Evolutionary conservation across 2,329 filamentous ascomycete genomes (phyloP), one percentile per base, ranked within the genome.

Genomic region (Aspergillus sp.): DNA sequence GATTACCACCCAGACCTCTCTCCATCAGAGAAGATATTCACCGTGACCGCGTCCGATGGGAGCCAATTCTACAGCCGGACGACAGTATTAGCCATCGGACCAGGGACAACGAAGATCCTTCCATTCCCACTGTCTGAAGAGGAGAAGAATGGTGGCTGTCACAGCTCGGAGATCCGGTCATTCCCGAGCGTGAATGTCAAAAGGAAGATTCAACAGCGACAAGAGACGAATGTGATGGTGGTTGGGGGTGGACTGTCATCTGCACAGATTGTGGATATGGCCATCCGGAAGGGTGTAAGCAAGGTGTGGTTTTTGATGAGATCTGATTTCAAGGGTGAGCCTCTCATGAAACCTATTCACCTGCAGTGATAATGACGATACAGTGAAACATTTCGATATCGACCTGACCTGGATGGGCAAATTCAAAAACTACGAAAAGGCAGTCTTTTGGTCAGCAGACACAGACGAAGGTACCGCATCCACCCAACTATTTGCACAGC

Each of bases 371-470:
- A 53, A 35, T 12, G 2, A 7, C 26, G 32, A 40, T 27, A 30
- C 28, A 53, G 75, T 88, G 39, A 91, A 91, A 64, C 82, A 85
- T 46, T 91, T 91, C 51, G 88, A 91, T 54, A 76, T 91, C 26
- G 79, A 83, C 44, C 73, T 91, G 2, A 76, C 79, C 38, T 93
- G 88, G 88, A 85, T 91, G 64, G 85, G 84, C 7, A 91, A 91
- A 60, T 91, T 86, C 63, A 82, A 83, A 44, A 91, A 91, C 60
- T 78, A 81, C 42, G 81, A 87, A 52, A 86, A 90, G 59, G 83
- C 86, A 1, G 75, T 76, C 0, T 93, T 90, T 63, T 90, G 86
- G 84, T 81, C 79, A 6, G 85, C 85, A 4, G 85, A 90, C 53
- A 79, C 78, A 5, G 83, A 88, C 47, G 76, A 81, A 56, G 70